Conservation (phyloP, 73 alveolate species). For the Paramecium sexaurelia region DNA sequence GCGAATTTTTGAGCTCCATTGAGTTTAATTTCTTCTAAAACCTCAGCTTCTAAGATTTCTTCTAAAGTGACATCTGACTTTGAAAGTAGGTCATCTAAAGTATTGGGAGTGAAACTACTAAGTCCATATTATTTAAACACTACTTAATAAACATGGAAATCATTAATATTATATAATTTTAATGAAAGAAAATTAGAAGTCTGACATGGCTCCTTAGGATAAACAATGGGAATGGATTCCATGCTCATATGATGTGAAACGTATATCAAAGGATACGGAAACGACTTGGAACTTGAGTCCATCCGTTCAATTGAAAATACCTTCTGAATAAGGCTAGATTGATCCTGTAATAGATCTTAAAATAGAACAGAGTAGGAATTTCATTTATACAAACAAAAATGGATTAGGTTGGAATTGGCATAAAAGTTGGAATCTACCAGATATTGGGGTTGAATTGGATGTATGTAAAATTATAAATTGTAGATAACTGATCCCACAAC, state of each 20-base stretch:
- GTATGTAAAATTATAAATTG: slow-evolving; percentile 38
- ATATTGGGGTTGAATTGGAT: slow-evolving; percentile 71
- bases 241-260: slow-evolving; percentile 52
- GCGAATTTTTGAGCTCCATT: slow-evolving; percentile 17
- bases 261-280: slow-evolving; percentile 60
- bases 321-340: slow-evolving; percentile 28
- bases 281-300: slow-evolving; percentile 66
- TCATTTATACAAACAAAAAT: slow-evolving; percentile 54
- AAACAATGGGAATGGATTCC: slow-evolving; percentile 61
- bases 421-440: slow-evolving; percentile 80
- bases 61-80: slow-evolving; percentile 3
- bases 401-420: slow-evolving; percentile 78
- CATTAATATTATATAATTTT: not conserved
- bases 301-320: not conserved
- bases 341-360: slow-evolving; percentile 55
- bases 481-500: slow-evolving; percentile 74
- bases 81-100: not conserved
- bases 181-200: not conserved
- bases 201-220: slow-evolving; percentile 5
- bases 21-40: not conserved
- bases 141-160: slow-evolving; percentile 1
- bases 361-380: slow-evolving; percentile 50
- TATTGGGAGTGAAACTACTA: not conserved
- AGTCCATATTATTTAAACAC: slow-evolving; percentile 17
- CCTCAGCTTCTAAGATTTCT: not conserved